Evolutionary conservation across 2,329 filamentous ascomycete species (phyloP).

Genomic region (Aspergillus sp.): DNA sequence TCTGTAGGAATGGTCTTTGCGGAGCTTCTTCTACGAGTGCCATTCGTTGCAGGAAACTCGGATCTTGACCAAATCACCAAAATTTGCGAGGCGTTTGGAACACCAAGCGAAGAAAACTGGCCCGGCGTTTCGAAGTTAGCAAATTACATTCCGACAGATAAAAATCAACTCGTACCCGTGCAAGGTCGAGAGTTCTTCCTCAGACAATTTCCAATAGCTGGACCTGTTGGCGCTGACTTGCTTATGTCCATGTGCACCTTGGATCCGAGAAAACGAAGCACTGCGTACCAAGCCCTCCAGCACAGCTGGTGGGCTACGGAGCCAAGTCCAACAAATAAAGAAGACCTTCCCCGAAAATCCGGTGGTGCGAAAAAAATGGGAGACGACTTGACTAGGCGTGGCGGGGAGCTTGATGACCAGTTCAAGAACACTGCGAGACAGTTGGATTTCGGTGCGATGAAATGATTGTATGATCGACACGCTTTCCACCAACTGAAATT

Average conservation of each 20-base stretch:
- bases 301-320: conserved; percentile 85
- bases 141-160: conserved; percentile 72
- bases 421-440: conserved; percentile 76
- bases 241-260: conserved; percentile 81
- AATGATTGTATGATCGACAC: neutral
- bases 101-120: conserved; percentile 93
- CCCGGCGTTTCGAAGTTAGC: conserved; percentile 80
- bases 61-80: conserved; percentile 84
- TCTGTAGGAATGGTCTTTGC: conserved; percentile 90
- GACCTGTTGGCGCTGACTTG: conserved; percentile 79
- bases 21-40: conserved; percentile 78
- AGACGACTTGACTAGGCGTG: conserved; percentile 75
- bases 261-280: conserved; percentile 82
- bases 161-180: conserved; percentile 56
- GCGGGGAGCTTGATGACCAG: conserved; percentile 67
- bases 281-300: conserved; percentile 72
- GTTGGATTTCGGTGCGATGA: conserved; percentile 67
- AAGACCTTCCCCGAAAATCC: conserved; percentile 76
- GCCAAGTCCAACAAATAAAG: conserved; percentile 77
- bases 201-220: conserved; percentile 74
- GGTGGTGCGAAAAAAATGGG: conserved; percentile 74
- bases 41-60: conserved; percentile 78
- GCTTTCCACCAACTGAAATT: neutral
- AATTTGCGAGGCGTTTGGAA: conserved; percentile 83
- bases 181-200: conserved; percentile 71